Evolutionary conservation across 2,329 filamentous ascomycete genomes (phyloP), one percentile per base, ranked within the genome.

Genomic region (Chalaropsis thielavioides): DNA sequence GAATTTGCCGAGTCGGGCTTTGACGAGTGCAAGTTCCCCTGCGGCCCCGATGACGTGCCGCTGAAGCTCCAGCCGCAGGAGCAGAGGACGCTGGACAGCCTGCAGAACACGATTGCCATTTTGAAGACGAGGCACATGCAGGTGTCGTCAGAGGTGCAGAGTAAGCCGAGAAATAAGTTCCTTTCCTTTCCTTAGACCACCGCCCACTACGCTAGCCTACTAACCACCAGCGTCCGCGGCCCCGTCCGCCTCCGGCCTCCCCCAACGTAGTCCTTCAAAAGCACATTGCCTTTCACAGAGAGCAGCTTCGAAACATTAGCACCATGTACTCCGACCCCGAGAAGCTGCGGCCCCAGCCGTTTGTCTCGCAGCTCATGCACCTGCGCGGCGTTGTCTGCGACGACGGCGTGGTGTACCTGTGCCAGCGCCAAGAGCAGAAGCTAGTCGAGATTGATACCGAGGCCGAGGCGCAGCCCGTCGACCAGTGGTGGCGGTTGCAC

Each of bases 401-500:
- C 0, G 72, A 73, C 13, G 76, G 79, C 61, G 72, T 80, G 1
- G 74, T 79, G 10, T 84, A 81, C 68, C 73, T 83, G 41, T 82
- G 81, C 69, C 75, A 75, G 66, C 74, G 77, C 44, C 70, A 73
- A 17, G 75, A 76, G 64, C 71, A 72, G 3, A 74, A 78, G 62
- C 69, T 78, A 40, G 76, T 78, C 61, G 76, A 80, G 17, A 60
- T 78, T n/a, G 75, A 72, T 0, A 75, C 74, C 40, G 66, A 68
- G 3, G 38, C 63, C 3, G 31, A 31, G 10, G 62, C 73, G 2
- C 68, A 69, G 24, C 66, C 70, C 3, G 68, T 68, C 17, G 80
- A 82, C 63, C 81, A 83, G 69, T 84, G 81, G 81, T 84, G 81
- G 81, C 77, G 77, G 68, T 72, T 83, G 58, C 73, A 76, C 43